phyloP scores from a whole-genome alignment of 768 basidiomycete species.

The Rhodosporidiobolus sp. region DNA sequence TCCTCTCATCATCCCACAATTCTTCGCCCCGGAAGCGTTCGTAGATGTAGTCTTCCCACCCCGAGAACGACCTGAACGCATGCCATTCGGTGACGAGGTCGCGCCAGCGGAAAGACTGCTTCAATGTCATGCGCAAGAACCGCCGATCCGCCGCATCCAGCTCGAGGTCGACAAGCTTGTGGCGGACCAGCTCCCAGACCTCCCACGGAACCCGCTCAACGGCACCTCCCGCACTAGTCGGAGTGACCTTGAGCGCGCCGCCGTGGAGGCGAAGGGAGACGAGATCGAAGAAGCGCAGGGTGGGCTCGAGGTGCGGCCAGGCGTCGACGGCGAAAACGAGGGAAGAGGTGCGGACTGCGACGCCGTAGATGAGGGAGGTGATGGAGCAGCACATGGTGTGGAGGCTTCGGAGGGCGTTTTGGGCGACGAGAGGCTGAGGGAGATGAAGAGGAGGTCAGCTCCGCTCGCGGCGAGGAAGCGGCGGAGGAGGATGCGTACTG shows the following conservation, averaged over 20 bases:
- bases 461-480: background rate
- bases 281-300: background rate
- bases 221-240: fast-evolving
- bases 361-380: background rate
- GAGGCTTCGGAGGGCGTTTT: background rate
- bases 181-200: no score
- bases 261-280: background rate
- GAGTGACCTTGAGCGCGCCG: background rate
- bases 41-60: no score
- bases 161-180: no score
- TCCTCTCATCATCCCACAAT: no score
- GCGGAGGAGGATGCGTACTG: background rate
- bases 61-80: no score
- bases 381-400: background rate
- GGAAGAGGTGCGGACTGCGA: background rate
- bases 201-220: background rate
- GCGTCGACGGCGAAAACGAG: background rate
- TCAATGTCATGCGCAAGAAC: no score
- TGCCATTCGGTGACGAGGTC: no score
- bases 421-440: background rate
- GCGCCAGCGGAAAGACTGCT: no score
- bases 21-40: no score
- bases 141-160: no score
- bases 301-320: background rate
- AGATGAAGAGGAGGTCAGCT: background rate